phyloP scores from a whole-genome alignment of 2,329 filamentous ascomycete genomes.

The Penicillium occitanis region DNA sequence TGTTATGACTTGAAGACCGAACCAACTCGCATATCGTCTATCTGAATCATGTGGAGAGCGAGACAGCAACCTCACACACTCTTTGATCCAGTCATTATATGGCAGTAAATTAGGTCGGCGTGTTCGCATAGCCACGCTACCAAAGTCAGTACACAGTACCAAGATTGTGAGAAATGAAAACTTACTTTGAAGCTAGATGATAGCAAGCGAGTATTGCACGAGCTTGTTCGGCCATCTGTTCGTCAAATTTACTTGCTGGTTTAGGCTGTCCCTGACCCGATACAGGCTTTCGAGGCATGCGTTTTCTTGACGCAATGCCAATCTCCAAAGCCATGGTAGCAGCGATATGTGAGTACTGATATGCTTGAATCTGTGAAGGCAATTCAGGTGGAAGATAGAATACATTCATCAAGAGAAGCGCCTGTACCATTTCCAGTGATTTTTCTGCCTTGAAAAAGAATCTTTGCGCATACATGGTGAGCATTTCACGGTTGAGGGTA shows the following conservation, averaged over 20 bases:
- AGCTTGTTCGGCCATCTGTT: slow-evolving; percentile 37
- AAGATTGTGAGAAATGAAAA: not conserved
- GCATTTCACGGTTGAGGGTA: slow-evolving; percentile 50
- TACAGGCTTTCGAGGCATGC: slow-evolving; percentile 27
- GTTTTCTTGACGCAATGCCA: slow-evolving; percentile 37
- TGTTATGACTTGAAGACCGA: slow-evolving; percentile 36
- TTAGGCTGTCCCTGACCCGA: slow-evolving; percentile 20
- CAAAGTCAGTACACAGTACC: slow-evolving; percentile 20
- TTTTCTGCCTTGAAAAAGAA: slow-evolving; percentile 54
- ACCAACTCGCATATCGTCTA: slow-evolving; percentile 36
- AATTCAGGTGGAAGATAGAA: slow-evolving; percentile 53
- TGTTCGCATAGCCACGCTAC: slow-evolving; percentile 39
- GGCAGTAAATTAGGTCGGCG: slow-evolving; percentile 37
- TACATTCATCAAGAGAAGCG: slow-evolving; percentile 50
- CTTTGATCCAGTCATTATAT: slow-evolving; percentile 39
- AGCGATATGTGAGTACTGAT: slow-evolving; percentile 54
- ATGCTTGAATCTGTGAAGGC: slow-evolving; percentile 51
- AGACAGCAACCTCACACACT: slow-evolving; percentile 34
- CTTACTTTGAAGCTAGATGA: slow-evolving; percentile 35
- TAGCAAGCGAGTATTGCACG: slow-evolving; percentile 37
- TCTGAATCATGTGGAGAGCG: slow-evolving; percentile 33
- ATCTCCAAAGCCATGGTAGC: slow-evolving; percentile 53
- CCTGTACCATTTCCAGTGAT: slow-evolving; percentile 53
- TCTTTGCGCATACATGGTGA: slow-evolving; percentile 50
- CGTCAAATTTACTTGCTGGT: slow-evolving; percentile 26